Evolutionary conservation across 257 asterid genomes (phyloP).

Genomic region (Salvia rosmarinus): DNA sequence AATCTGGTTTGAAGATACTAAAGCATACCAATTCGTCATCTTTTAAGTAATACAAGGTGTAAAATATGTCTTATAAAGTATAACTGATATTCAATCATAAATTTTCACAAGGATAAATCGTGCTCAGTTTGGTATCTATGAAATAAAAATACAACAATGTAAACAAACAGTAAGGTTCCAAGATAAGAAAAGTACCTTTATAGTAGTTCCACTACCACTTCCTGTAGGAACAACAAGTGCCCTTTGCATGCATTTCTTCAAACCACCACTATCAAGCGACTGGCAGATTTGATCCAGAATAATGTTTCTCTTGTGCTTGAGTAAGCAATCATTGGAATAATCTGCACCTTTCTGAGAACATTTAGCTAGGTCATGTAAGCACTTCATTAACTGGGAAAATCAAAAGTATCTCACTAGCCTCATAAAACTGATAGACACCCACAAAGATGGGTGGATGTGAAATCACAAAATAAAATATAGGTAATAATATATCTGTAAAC

Average conservation of each 20-base stretch:
- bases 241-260: slow-evolving; percentile 51
- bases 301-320: slow-evolving; percentile 52
- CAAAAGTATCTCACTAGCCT: slow-evolving; percentile 26
- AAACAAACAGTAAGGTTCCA: slow-evolving; percentile 29
- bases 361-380: slow-evolving; percentile 39
- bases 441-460: slow-evolving; percentile 1
- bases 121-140: background rate
- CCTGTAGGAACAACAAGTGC: slow-evolving; percentile 50
- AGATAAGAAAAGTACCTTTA: slow-evolving; percentile 52
- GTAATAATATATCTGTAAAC: background rate
- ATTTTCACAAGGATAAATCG: slow-evolving; percentile 7
- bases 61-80: slow-evolving; percentile 5
- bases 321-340: slow-evolving; percentile 41
- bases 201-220: slow-evolving; percentile 45
- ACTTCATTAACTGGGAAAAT: slow-evolving; percentile 44
- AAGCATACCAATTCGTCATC: background rate
- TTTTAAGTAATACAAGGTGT: background rate
- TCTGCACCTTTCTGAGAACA: slow-evolving; percentile 41
- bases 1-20: background rate
- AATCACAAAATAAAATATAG: slow-evolving; percentile 4
- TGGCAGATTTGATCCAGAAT: slow-evolving; percentile 63
- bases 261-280: slow-evolving; percentile 55
- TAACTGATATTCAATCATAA: background rate
- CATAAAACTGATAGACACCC: background rate
- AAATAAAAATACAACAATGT: background rate